These are phyloP conservation scores for Fusarium sp. DNA, from an alignment of 2,329 filamentous ascomycete genomes.

Conservation along the genomic window DNA sequence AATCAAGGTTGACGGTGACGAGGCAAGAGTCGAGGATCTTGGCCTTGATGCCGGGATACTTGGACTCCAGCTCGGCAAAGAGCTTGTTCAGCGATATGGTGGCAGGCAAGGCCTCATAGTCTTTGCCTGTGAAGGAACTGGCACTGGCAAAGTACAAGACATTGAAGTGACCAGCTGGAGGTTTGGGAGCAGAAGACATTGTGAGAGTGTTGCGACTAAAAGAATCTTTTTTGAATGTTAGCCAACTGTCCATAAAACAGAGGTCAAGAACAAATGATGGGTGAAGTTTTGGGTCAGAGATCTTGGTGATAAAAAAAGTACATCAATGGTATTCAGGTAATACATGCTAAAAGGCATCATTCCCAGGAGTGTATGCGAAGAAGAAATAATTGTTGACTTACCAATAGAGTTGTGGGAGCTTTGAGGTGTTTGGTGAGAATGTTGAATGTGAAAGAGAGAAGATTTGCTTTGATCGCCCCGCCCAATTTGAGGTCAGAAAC, in stretches of 20 bases:
- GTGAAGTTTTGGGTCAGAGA: conserved; percentile 68
- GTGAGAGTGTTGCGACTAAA: conserved; percentile 11
- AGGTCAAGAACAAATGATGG: conserved; percentile 15
- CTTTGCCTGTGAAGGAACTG: conserved; percentile 76
- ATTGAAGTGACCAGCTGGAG: conserved; percentile 76
- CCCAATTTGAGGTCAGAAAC: conserved; percentile 35
- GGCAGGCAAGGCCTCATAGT: conserved; percentile 74
- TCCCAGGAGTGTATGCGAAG: conserved; percentile 41
- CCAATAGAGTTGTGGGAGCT: conserved; percentile 46
- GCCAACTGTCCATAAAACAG: conserved; percentile 14
- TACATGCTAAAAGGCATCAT: conserved; percentile 71
- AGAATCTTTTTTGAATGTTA: conserved; percentile 41
- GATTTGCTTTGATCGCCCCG: conserved; percentile 31
- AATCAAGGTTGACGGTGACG: conserved; percentile 84
- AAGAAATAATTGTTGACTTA: conserved; percentile 47
- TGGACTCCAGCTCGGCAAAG: conserved; percentile 75
- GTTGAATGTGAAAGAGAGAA: conserved; percentile 22
- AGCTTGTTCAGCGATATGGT: conserved; percentile 73
- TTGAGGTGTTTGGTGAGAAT: conserved; percentile 18
- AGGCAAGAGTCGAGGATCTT: conserved; percentile 79
- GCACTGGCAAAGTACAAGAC: conserved; percentile 87
- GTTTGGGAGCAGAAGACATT: conserved; percentile 58
- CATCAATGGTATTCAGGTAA: conserved; percentile 70
- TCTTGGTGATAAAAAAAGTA: conserved; percentile 75
- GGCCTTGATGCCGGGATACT: conserved; percentile 75